Conservation (phyloP, 2,329 filamentous ascomycete species). For the Alternaria brassicicola region DNA sequence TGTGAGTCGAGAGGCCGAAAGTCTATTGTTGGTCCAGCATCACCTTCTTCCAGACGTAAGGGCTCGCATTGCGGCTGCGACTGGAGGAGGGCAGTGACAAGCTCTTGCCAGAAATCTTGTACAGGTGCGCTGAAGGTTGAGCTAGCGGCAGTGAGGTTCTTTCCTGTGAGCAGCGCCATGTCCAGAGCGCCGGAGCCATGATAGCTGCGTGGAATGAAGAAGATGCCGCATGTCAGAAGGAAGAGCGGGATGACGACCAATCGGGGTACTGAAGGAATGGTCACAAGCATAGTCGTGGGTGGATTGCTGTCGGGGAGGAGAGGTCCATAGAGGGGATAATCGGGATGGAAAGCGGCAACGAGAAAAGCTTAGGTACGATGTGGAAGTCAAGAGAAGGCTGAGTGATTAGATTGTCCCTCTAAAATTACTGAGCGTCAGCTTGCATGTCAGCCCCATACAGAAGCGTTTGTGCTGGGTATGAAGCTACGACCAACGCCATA, state of each 20-base stretch:
- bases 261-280: slow-evolving; percentile 19
- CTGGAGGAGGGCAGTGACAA: slow-evolving; percentile 16
- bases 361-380: background rate
- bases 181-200: slow-evolving; percentile 5
- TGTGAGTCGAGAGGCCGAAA: slow-evolving; percentile 20
- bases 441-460: background rate
- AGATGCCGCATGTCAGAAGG: slow-evolving; percentile 15
- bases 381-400: background rate
- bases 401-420: background rate
- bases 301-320: background rate
- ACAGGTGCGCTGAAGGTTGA: slow-evolving; percentile 21
- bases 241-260: slow-evolving; percentile 19
- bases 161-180: background rate
- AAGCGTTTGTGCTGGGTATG: background rate
- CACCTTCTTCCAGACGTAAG: slow-evolving; percentile 18
- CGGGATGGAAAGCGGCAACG: background rate
- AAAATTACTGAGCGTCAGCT: background rate
- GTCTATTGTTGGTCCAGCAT: slow-evolving; percentile 2
- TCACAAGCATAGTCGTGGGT: slow-evolving; percentile 19
- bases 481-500: background rate
- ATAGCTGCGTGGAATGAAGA: slow-evolving; percentile 16
- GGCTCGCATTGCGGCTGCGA: slow-evolving; percentile 23
- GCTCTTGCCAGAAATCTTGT: slow-evolving; percentile 23
- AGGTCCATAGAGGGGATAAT: slow-evolving; percentile 3
- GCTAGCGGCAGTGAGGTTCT: slow-evolving; percentile 20